These are phyloP conservation scores for Alternaria metachromatica DNA, from an alignment of 2,329 filamentous ascomycete species.

Conservation along the genomic window DNA sequence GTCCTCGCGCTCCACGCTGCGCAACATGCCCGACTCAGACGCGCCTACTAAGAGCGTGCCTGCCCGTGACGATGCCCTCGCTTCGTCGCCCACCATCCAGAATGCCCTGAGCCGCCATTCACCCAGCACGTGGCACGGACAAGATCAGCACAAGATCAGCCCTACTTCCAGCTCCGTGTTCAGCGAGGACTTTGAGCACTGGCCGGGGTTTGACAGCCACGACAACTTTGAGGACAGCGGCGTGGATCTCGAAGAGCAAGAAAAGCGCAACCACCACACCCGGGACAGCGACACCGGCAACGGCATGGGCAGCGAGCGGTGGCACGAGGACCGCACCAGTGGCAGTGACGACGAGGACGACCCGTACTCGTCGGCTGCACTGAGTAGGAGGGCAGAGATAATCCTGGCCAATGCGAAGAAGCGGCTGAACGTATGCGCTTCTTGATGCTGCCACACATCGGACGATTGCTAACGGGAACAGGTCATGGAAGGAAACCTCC, in stretches of 20 bases:
- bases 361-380: slow-evolving; percentile 68
- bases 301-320: slow-evolving; percentile 46
- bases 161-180: slow-evolving; percentile 51
- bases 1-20: slow-evolving; percentile 46
- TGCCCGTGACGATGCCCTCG: slow-evolving; percentile 31
- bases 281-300: slow-evolving; percentile 44
- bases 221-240: slow-evolving; percentile 43
- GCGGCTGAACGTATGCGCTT: slow-evolving; percentile 74
- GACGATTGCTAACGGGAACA: slow-evolving; percentile 50
- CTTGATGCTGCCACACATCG: background rate
- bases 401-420: slow-evolving; percentile 94
- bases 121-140: slow-evolving; percentile 21
- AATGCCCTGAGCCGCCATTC: slow-evolving; percentile 25
- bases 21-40: slow-evolving; percentile 36
- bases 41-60: slow-evolving; percentile 18
- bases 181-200: slow-evolving; percentile 54
- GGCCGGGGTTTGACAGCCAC: slow-evolving; percentile 46
- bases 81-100: slow-evolving; percentile 45
- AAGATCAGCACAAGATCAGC: slow-evolving; percentile 39
- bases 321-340: slow-evolving; percentile 47
- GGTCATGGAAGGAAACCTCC: slow-evolving; percentile 94
- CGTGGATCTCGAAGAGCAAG: slow-evolving; percentile 43
- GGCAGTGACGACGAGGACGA: slow-evolving; percentile 60
- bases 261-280: slow-evolving; percentile 43
- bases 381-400: slow-evolving; percentile 75